These are phyloP conservation scores for Candida pseudofarinosa DNA, from an alignment of 805 yeast genomes.

Conservation along the genomic window DNA sequence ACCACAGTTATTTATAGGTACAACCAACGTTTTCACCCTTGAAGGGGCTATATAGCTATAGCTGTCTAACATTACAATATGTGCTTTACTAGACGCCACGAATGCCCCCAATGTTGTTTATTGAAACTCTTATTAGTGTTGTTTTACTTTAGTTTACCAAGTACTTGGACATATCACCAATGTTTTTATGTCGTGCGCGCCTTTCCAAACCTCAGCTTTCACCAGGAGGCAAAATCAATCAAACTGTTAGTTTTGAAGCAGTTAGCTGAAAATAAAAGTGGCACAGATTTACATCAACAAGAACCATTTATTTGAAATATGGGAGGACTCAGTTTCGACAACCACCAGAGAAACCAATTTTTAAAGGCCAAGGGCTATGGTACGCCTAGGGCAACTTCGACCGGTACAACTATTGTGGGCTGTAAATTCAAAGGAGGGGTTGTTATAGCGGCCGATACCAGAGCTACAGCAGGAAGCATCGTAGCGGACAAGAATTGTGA, in stretches of 20 bases:
- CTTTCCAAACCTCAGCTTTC: not conserved
- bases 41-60: constrained; percentile 61
- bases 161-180: not conserved
- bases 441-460: constrained; percentile 96
- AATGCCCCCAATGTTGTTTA: not conserved
- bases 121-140: not conserved
- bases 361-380: constrained; percentile 70
- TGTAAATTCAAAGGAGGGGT: constrained; percentile 92
- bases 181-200: constrained; percentile 1
- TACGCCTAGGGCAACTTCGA: constrained; percentile 86
- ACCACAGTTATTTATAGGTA: constrained; percentile 57
- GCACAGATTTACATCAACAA: not conserved
- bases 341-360: constrained; percentile 82
- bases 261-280: not conserved
- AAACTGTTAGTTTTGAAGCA: not conserved
- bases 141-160: not conserved
- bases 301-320: constrained; percentile 30
- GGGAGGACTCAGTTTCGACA: constrained; percentile 92
- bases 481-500: constrained; percentile 99
- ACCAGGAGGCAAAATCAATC: not conserved
- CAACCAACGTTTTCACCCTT: constrained; percentile 58
- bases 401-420: constrained; percentile 99
- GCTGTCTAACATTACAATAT: constrained; percentile 21
- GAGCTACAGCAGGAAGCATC: constrained; percentile 94
- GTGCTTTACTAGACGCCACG: not conserved